phyloP scores from a whole-genome alignment of 345 rosid genomes.

The Diplotaxis tenuifolia region DNA sequence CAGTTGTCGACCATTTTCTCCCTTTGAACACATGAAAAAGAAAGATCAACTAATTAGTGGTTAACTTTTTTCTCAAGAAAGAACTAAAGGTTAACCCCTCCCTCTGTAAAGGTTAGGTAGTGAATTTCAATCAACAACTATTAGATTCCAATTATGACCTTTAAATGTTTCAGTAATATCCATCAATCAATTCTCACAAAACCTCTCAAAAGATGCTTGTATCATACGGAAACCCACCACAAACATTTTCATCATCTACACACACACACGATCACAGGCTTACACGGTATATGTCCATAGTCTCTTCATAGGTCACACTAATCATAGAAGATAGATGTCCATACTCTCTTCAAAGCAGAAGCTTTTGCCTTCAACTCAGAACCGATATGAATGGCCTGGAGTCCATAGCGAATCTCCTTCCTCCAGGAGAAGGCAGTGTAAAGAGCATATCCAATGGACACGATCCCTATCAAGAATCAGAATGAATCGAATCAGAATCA shows the following conservation, averaged over 20 bases:
- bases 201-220: constrained; percentile 1
- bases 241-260: not conserved
- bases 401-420: not conserved
- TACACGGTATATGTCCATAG: constrained; percentile 45
- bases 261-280: constrained; percentile 28
- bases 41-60: not conserved
- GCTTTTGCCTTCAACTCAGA: not conserved
- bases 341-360: not conserved
- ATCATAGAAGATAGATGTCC: not conserved
- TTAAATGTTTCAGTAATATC: not conserved
- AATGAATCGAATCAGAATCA: no score
- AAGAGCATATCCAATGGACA: not conserved
- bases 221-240: constrained; percentile 20
- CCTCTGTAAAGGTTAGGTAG: not conserved
- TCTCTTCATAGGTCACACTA: not conserved
- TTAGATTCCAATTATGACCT: not conserved
- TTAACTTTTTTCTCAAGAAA: no score
- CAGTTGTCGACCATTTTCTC: not conserved
- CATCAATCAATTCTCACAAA: not conserved
- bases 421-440: not conserved
- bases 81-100: not conserved
- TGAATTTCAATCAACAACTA: not conserved
- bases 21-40: not conserved
- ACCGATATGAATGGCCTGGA: not conserved
- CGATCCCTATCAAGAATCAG: no score